phyloP scores from a whole-genome alignment of 345 rosid genomes.

The Firmiana major region DNA sequence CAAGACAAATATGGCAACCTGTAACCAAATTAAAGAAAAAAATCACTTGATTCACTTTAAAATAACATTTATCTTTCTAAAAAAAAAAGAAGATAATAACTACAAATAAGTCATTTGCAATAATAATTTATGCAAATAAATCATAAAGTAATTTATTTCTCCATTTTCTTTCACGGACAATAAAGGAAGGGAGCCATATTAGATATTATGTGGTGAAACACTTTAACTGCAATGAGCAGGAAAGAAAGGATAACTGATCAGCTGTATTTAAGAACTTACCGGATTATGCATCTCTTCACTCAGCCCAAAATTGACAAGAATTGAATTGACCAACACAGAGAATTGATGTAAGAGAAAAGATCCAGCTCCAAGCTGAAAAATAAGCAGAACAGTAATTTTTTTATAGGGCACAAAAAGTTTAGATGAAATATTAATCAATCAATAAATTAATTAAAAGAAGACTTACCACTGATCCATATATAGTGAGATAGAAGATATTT shows the following conservation, averaged over 20 bases:
- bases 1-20: conserved; percentile 64
- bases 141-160: background rate
- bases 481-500: conserved; percentile 10
- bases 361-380: conserved; percentile 77
- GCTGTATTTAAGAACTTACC: conserved; percentile 37
- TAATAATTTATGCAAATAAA: background rate
- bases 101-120: background rate
- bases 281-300: conserved; percentile 93
- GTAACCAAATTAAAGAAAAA: conserved; percentile 21
- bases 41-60: background rate
- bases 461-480: conserved; percentile 20
- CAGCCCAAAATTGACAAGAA: conserved; percentile 77
- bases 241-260: background rate
- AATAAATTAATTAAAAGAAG: background rate
- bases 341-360: conserved; percentile 78
- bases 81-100: background rate
- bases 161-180: background rate
- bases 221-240: background rate
- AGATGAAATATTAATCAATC: background rate
- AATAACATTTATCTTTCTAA: background rate
- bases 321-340: conserved; percentile 63
- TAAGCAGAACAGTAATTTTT: conserved; percentile 18
- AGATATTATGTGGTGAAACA: background rate
- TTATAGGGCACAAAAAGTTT: background rate
- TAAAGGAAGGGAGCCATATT: background rate